Conservation (phyloP, 805 yeast genomes). For the Candida mattraensis region DNA sequence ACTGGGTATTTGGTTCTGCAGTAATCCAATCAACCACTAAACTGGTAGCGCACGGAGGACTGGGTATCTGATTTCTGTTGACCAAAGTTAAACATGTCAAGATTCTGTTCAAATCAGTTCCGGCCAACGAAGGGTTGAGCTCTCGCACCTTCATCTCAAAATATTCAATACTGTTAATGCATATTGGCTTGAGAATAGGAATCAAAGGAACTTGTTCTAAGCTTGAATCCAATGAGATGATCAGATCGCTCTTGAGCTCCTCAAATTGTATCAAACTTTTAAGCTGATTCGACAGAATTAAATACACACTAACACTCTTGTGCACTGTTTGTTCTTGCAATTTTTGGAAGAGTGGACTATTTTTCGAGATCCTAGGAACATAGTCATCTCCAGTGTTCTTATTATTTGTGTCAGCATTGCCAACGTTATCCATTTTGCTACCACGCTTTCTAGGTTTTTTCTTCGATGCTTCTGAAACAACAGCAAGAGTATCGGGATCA, state of each 20-base stretch:
- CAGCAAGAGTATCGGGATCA: not conserved
- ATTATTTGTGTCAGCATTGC: conserved; percentile 1
- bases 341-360: conserved; percentile 26
- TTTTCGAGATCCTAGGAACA: conserved; percentile 31
- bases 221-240: conserved; percentile 50
- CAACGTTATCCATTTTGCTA: conserved; percentile 1
- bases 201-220: conserved; percentile 24
- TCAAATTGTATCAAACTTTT: conserved; percentile 34
- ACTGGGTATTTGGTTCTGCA: conserved; percentile 12
- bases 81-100: conserved; percentile 23
- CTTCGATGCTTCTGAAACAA: conserved; percentile 6
- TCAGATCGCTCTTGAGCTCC: conserved; percentile 39
- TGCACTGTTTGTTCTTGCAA: conserved; percentile 18
- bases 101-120: conserved; percentile 14
- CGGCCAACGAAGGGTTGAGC: conserved; percentile 6
- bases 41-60: conserved; percentile 18
- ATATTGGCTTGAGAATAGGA: conserved; percentile 48
- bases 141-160: conserved; percentile 24
- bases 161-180: conserved; percentile 47
- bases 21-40: conserved; percentile 33
- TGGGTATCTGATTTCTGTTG: conserved; percentile 14
- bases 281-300: conserved; percentile 48
- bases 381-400: conserved; percentile 30
- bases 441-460: conserved; percentile 6
- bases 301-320: conserved; percentile 35